Evolutionary conservation across 2,329 filamentous ascomycete genomes (phyloP), one percentile per base, ranked within the genome.

Genomic region (Onygenales sp.): DNA sequence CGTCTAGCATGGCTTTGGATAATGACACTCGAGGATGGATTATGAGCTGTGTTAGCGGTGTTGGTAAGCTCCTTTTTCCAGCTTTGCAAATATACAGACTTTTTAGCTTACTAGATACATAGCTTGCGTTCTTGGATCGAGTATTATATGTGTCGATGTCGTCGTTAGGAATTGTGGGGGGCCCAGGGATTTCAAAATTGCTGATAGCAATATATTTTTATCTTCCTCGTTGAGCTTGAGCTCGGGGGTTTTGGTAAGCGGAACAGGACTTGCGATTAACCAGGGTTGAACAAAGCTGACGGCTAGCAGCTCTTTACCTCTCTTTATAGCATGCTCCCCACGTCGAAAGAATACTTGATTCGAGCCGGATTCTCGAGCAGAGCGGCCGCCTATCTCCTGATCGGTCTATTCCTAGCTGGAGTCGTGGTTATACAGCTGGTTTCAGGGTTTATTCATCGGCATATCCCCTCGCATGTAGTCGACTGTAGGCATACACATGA

Each of bases 1-100:
- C 45, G 10, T 8, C 31, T 11, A 49, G 9, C 9, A 49, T 49
- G 46, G 46, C 6, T 10, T 52, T 59, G 13, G 79, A 83, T 67
- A 93, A 92, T 74, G 92, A 97, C 74, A 85, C 85, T 58, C 83
- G 90, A 59, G 92, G 93, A 64, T 97, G 92, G 92, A 85, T 97
- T 62, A 89, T 97, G 87, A 78, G 82, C 58, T 84, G 79, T 64
- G 77, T 90, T 59, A 89, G 91, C 70, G 95, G 90, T 65, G 83
- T 90, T 65, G 82, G 83, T 85, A 70, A 58, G 64, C 42, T 36
- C 11, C 1, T 54, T 11, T 38, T 21, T 11, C 10, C 44, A n/a
- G 42, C 35, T n/a, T 48, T 13, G 44, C 17, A 13, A 31, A 13
- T 39, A 3, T 9, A 32, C 39, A 11, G 13, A 38, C 9, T 7